Conservation (phyloP, 768 basidiomycete species). For the Lactarius quietus region DNA sequence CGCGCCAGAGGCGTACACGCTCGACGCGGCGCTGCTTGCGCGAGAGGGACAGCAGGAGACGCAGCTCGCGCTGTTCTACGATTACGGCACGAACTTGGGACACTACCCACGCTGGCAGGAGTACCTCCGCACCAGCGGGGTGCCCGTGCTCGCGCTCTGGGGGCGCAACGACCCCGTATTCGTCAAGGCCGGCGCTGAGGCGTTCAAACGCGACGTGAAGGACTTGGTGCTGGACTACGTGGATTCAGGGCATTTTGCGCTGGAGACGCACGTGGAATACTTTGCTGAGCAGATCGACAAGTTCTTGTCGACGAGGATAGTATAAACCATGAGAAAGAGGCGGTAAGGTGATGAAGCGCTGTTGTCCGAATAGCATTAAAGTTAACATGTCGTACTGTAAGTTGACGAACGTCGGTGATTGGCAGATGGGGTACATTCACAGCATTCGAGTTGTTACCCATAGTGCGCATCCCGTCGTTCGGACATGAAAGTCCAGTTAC, state of each 20-base stretch:
- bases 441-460: not conserved
- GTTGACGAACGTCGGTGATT: not conserved
- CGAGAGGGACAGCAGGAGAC: slow-evolving; percentile 40
- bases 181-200: slow-evolving; percentile 42
- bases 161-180: slow-evolving; percentile 46
- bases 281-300: slow-evolving; percentile 17
- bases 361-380: not conserved
- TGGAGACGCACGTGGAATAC: slow-evolving; percentile 35
- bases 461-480: too few species aligned
- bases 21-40: slow-evolving; percentile 41
- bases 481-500: too few species aligned
- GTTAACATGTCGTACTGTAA: not conserved
- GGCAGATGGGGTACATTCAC: too few species aligned
- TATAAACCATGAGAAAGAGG: not conserved
- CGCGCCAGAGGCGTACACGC: slow-evolving; percentile 39
- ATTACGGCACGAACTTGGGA: slow-evolving; percentile 41
- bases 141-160: slow-evolving; percentile 47
- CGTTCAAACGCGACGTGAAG: slow-evolving; percentile 39
- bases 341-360: not conserved
- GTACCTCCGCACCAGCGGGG: slow-evolving; percentile 39
- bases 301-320: slow-evolving; percentile 20
- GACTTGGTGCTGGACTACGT: slow-evolving; percentile 39
- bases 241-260: slow-evolving; percentile 47
- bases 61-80: slow-evolving; percentile 42
- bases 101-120: slow-evolving; percentile 45